Evolutionary conservation across 2,329 filamentous ascomycete genomes (phyloP).

Genomic region (Didymellaceae sp.): DNA sequence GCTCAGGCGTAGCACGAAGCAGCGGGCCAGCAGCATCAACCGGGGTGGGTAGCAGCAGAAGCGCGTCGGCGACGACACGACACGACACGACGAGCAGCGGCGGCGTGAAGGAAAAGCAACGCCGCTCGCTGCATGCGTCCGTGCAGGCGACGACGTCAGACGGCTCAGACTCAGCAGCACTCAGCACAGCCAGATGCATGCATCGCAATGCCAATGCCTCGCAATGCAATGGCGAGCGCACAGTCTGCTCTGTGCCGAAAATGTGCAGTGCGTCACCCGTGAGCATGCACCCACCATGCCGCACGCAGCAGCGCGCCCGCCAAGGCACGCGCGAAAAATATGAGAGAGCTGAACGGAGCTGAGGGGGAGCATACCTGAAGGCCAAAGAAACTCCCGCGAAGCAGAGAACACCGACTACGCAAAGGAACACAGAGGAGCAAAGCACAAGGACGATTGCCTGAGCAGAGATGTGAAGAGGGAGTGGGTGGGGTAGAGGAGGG

Average conservation of each 20-base stretch:
- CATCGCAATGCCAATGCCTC: conserved; percentile 15
- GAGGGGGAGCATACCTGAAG: conserved; percentile 14
- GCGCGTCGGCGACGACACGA: conserved; percentile 12
- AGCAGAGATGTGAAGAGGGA: conserved; percentile 28
- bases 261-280: conserved; percentile 20
- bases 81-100: not conserved
- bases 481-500: conserved; percentile 36
- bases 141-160: conserved; percentile 33
- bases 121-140: conserved; percentile 16
- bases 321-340: conserved; percentile 38
- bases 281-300: conserved; percentile 12
- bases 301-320: conserved; percentile 20
- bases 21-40: conserved; percentile 12
- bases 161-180: conserved; percentile 10
- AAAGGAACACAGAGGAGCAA: conserved; percentile 37
- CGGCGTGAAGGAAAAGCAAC: conserved; percentile 10
- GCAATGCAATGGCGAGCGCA: conserved; percentile 10
- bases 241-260: conserved; percentile 16
- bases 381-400: conserved; percentile 27
- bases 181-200: conserved; percentile 13
- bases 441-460: conserved; percentile 21
- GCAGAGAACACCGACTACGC: conserved; percentile 36
- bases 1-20: conserved; percentile 39
- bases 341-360: conserved; percentile 13
- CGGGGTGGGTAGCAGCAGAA: conserved; percentile 10